These are phyloP conservation scores for Megacollybia marginata DNA, from an alignment of 768 basidiomycete genomes.

Conservation along the genomic window DNA sequence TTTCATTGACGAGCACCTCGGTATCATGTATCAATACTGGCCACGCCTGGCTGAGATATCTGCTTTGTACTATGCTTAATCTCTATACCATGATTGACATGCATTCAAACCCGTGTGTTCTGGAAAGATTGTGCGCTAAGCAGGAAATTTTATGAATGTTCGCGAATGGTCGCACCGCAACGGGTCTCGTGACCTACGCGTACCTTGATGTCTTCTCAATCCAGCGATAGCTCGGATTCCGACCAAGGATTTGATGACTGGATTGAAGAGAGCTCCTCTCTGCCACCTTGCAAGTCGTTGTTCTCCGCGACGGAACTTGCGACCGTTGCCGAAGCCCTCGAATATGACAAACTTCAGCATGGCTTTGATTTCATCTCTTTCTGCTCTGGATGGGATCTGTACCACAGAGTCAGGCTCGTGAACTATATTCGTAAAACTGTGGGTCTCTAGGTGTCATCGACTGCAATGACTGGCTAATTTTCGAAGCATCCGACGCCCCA, in stretches of 20 bases:
- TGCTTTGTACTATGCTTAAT: too few species aligned
- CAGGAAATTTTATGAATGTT: too few species aligned
- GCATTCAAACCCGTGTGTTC: too few species aligned
- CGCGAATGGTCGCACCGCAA: too few species aligned
- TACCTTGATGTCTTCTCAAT: too few species aligned
- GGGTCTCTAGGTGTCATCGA: constrained; percentile 1
- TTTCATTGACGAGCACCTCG: too few species aligned
- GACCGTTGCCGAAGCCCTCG: constrained; percentile 50
- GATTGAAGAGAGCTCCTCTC: constrained; percentile 55
- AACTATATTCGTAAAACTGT: constrained; percentile 65
- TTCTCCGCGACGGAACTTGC: constrained; percentile 63
- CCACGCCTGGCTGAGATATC: too few species aligned
- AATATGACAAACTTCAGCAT: constrained; percentile 52
- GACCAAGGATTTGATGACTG: constrained; percentile 77
- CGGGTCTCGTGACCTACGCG: too few species aligned
- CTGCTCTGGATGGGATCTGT: constrained; percentile 2
- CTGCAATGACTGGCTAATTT: constrained; percentile 5
- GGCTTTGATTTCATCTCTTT: constrained; percentile 49
- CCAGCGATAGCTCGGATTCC: too few species aligned
- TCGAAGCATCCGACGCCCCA: constrained; percentile 45
- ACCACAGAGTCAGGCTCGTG: constrained; percentile 47
- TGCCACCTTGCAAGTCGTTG: constrained; percentile 57
- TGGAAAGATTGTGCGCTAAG: too few species aligned
- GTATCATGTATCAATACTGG: too few species aligned
- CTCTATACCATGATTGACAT: too few species aligned